A percentile compares a stretch with the other conserved stretches of the same genome.
phyloP scores from a whole-genome alignment of 768 basidiomycete genomes.

The Harrya chromipes region DNA sequence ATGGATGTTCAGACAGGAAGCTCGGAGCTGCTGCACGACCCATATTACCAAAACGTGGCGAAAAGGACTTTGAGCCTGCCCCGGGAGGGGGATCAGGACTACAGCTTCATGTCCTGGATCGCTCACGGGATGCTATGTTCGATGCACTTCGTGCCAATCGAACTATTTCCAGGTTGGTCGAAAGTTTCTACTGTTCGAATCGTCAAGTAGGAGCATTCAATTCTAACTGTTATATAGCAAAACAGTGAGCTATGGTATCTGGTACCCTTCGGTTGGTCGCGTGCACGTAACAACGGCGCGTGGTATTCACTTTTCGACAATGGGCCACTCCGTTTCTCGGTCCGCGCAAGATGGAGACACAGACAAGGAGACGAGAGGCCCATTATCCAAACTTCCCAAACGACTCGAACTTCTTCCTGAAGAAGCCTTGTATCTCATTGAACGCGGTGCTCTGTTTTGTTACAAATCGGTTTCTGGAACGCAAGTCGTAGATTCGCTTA shows the following conservation, averaged over 20 bases:
- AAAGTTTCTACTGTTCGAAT: not conserved
- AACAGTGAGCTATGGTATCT: conserved; percentile 74
- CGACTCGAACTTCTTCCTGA: conserved; percentile 88
- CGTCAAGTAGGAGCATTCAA: not conserved
- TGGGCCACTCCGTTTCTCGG: conserved; percentile 78
- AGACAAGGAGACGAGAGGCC: not conserved
- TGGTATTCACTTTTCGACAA: conserved; percentile 77
- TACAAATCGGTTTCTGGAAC: conserved; percentile 52
- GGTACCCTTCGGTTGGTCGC: conserved; percentile 64
- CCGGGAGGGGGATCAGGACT: conserved; percentile 61
- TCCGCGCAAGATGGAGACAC: conserved; percentile 30
- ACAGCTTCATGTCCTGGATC: conserved; percentile 79
- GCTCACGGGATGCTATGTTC: conserved; percentile 83
- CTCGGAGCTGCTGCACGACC: conserved; percentile 43
- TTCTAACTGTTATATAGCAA: conserved; percentile 46
- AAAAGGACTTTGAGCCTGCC: conserved; percentile 95
- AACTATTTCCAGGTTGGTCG: conserved; percentile 67
- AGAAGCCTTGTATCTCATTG: conserved; percentile 91
- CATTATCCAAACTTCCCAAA: conserved; percentile 47
- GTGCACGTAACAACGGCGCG: conserved; percentile 68
- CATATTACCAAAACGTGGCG: conserved; percentile 91
- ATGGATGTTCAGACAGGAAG: conserved; percentile 13
- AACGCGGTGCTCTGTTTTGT: conserved; percentile 85
- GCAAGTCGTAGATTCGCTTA: conserved; percentile 7
- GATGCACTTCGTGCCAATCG: conserved; percentile 71